Evolutionary conservation across 352 stramenopile genomes (phyloP), one percentile per base, ranked within the genome.

Genomic region (Globisporangium camurandrum): DNA sequence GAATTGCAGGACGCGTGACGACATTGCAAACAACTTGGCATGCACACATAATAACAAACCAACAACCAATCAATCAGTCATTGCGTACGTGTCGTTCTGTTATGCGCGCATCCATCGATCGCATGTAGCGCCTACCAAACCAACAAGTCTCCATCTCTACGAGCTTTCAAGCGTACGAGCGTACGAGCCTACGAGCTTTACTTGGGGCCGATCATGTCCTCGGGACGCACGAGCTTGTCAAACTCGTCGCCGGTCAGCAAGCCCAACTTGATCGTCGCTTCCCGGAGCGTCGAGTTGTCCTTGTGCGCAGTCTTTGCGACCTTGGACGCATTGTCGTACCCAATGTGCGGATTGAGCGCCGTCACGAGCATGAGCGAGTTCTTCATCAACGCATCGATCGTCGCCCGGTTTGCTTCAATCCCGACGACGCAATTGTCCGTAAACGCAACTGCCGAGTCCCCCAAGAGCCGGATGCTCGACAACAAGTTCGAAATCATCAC

Each of bases 281-380:
- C 89, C 39, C 91, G 96, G 45, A 99, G 71, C 1, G 92, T 98
- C 30, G 73, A 79, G 61, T 88, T 87, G 19, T 96, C 84, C 65
- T 97, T 89, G 69, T 98, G 93, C 8, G 95, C 95, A 51, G 86
- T 96, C 75, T 98, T 98, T 50, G 95, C 95, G 63, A 98, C 96
- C 61, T 96, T 94, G 47, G 87, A 93, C 2, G 93, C 91, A 50
- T 98, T 98, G 58, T 99, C 93, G 68, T 99, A 98, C 9, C 95
- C 95, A 73, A 99, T 98, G 57, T 98, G 73, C 39, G 89, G 90
- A 67, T 98, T 98, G 24, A 98, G 64, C 17, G 95, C 93, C 17
- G 95, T 99, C 17, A 98, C 95, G 28, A 98, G 75, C 93, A 98
- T 98, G 33, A 99, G 77, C 59, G 74, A 96, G 58, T 95, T 94